Percentiles rank a stretch among this genome's conserved stretches.
phyloP scores from a whole-genome alignment of 352 stramenopile genomes.

The Blastocystis sp. region DNA sequence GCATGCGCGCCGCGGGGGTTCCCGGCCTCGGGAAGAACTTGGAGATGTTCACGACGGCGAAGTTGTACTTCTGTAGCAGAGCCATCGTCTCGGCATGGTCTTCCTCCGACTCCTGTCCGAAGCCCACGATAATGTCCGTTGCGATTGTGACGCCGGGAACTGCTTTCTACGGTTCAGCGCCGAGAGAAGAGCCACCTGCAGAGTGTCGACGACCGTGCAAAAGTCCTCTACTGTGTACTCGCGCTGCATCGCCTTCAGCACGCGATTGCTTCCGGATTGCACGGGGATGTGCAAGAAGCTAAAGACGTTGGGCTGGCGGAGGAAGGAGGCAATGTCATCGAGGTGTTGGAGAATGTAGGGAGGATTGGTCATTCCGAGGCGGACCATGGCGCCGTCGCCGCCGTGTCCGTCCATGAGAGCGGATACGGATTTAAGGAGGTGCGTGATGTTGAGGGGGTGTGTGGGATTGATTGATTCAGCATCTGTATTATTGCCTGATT shows the following conservation, averaged over 20 bases:
- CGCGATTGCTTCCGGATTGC: constrained; percentile 73
- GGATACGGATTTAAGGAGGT: neutral
- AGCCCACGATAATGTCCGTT: constrained; percentile 83
- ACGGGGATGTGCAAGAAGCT: constrained; percentile 80
- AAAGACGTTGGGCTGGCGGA: constrained; percentile 74
- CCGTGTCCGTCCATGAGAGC: neutral
- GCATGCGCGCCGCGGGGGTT: constrained; percentile 78
- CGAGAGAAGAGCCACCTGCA: too few relatives aligned
- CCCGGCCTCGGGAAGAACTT: constrained; percentile 80
- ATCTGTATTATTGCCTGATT: too few relatives aligned
- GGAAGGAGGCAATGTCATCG: constrained; percentile 68
- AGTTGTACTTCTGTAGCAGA: constrained; percentile 74
- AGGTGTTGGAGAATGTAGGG: constrained; percentile 78
- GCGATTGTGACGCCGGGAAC: constrained; percentile 73
- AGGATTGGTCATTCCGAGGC: constrained; percentile 81
- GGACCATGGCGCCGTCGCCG: constrained; percentile 69
- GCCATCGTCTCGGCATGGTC: constrained; percentile 76
- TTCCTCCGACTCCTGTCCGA: constrained; percentile 74
- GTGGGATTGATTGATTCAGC: too few relatives aligned
- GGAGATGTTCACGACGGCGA: constrained; percentile 81
- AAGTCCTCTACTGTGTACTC: constrained; percentile 78
- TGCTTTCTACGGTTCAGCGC: too few relatives aligned
- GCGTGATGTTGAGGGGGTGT: neutral
- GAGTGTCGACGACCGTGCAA: constrained; percentile 66
- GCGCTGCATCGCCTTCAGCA: constrained; percentile 77